Percentiles rank a stretch among this genome's conserved stretches.
phyloP scores from a whole-genome alignment of 257 asterid species.

The Voacanga thouarsii region DNA sequence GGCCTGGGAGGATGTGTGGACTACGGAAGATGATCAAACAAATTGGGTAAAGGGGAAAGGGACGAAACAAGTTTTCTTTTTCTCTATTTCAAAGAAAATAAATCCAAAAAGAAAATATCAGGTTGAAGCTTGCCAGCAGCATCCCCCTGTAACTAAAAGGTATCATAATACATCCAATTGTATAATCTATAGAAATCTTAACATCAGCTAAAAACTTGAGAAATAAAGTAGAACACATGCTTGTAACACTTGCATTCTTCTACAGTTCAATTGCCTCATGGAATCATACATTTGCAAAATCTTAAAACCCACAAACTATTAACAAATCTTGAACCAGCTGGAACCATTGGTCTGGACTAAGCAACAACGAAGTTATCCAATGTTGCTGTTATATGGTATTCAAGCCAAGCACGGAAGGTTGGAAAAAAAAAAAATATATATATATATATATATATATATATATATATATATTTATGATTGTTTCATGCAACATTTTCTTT shows the following conservation, averaged over 20 bases:
- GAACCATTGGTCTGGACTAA: not conserved
- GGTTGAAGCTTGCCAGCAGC: not conserved
- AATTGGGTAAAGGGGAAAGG: not conserved
- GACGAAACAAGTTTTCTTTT: not conserved
- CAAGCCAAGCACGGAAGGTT: not conserved
- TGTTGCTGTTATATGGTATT: not conserved
- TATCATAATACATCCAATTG: not conserved
- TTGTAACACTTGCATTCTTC: not conserved
- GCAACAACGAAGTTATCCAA: not conserved
- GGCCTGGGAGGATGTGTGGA: not conserved
- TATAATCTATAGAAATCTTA: not conserved
- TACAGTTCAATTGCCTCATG: not conserved
- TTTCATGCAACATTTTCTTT: not conserved
- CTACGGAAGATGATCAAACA: not conserved
- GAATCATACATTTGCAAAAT: not conserved
- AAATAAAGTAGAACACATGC: constrained; percentile 1
- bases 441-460: too few species aligned
- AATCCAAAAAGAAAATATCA: not conserved
- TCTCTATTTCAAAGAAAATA: not conserved
- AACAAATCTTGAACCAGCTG: not conserved
- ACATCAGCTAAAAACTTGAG: not conserved
- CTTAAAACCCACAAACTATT: not conserved
- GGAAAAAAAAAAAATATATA: too few species aligned
- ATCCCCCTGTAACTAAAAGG: not conserved
- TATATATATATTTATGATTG: not conserved